phyloP scores from a whole-genome alignment of 768 basidiomycete species.

The Leccinum uliginosum region DNA sequence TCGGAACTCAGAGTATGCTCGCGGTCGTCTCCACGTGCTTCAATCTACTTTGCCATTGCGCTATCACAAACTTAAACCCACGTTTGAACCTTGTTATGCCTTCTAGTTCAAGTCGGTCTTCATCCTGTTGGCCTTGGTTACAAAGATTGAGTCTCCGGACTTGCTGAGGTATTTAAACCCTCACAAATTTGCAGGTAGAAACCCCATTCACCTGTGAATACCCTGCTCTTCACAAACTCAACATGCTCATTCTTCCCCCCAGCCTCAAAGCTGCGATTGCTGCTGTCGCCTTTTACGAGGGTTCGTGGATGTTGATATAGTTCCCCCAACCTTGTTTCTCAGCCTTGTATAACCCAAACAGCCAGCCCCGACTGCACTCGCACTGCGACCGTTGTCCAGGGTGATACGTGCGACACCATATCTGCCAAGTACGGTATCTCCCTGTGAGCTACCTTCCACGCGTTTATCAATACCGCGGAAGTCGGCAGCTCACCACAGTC shows the following conservation, averaged over 20 bases:
- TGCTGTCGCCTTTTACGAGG: slow-evolving; percentile 9
- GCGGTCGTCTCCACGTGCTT: too few relatives aligned
- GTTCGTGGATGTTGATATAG: slow-evolving; percentile 11
- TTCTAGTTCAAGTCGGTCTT: not conserved
- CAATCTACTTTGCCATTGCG: too few relatives aligned
- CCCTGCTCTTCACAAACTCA: not conserved
- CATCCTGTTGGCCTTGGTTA: not conserved
- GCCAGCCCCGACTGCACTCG: slow-evolving; percentile 43
- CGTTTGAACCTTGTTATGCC: too few relatives aligned
- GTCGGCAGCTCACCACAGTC: not conserved
- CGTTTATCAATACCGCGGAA: not conserved
- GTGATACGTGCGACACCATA: slow-evolving; percentile 63
- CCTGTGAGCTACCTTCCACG: slow-evolving; percentile 41
- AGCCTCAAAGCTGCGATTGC: slow-evolving; percentile 9
- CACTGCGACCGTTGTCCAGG: slow-evolving; percentile 47
- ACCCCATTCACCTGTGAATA: not conserved
- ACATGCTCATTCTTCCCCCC: slow-evolving; percentile 18
- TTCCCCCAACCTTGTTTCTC: not conserved
- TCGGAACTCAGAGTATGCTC: too few relatives aligned
- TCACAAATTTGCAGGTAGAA: not conserved
- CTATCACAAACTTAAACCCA: too few relatives aligned
- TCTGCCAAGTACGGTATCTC: slow-evolving; percentile 57
- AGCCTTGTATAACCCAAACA: slow-evolving; percentile 37
- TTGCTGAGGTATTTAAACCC: slow-evolving; percentile 17
- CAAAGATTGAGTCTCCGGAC: not conserved